phyloP scores from a whole-genome alignment of 306 rosid species.

The Castanea crenata region DNA sequence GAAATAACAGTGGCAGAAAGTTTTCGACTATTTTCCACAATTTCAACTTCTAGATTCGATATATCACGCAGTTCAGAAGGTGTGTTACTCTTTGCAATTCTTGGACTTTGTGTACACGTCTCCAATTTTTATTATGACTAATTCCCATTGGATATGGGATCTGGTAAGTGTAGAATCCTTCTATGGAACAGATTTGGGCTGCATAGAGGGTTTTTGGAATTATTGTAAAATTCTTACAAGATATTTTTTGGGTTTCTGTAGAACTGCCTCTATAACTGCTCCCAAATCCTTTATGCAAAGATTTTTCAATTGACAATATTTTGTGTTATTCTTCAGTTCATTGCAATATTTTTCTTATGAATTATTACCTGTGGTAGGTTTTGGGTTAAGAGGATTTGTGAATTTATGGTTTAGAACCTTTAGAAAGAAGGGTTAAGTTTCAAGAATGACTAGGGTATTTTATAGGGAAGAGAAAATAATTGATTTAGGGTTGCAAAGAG shows the following conservation, averaged over 20 bases:
- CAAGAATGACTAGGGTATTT: no score
- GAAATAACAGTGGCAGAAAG: slow-evolving; percentile 75
- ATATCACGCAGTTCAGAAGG: slow-evolving; percentile 52
- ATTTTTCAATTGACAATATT: neutral
- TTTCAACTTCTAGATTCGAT: slow-evolving; percentile 58
- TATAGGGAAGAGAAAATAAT: no score
- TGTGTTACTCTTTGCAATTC: slow-evolving; percentile 3
- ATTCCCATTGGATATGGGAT: neutral
- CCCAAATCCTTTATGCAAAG: neutral
- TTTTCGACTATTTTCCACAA: slow-evolving; percentile 76
- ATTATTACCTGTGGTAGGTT: neutral
- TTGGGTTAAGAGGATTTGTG: no score
- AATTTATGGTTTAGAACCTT: no score
- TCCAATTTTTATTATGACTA: neutral
- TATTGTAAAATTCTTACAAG: neutral
- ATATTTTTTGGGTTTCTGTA: neutral
- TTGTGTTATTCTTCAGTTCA: neutral
- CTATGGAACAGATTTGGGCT: neutral
- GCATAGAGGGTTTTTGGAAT: neutral
- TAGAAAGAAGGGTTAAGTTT: no score
- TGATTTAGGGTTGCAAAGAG: no score
- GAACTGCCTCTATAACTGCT: neutral
- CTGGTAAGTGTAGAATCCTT: neutral
- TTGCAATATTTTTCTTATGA: neutral
- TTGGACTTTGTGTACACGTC: neutral